A percentile compares a stretch with the other conserved stretches of the same genome.
These are phyloP conservation scores for Torulaspora delbrueckii DNA, from an alignment of 805 yeast genomes.

Conservation along the genomic window DNA sequence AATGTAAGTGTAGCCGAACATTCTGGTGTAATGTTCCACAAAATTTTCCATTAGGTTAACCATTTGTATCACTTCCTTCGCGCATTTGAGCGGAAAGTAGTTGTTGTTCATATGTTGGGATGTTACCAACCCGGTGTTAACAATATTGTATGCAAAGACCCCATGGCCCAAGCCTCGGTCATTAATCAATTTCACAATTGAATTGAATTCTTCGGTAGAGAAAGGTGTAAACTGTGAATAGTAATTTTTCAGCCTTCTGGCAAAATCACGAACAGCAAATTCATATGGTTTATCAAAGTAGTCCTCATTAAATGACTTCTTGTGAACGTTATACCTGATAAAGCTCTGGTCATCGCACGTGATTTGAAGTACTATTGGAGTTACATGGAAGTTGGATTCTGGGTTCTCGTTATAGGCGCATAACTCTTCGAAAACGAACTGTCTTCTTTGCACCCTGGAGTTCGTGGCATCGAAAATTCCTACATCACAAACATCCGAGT, in stretches of 20 bases:
- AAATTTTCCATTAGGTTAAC: slow-evolving; percentile 20
- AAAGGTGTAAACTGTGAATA: slow-evolving; percentile 30
- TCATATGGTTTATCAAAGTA: slow-evolving; percentile 50
- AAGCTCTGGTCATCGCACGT: slow-evolving; percentile 50
- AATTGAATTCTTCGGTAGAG: slow-evolving; percentile 21
- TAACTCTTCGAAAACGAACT: slow-evolving; percentile 26
- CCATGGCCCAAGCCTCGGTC: slow-evolving; percentile 16
- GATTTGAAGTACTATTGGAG: slow-evolving; percentile 55
- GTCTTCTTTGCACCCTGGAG: slow-evolving; percentile 44
- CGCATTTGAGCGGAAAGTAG: slow-evolving; percentile 17
- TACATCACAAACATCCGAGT: slow-evolving; percentile 43
- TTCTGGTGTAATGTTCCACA: slow-evolving; percentile 20
- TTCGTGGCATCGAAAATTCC: slow-evolving; percentile 61
- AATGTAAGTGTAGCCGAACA: slow-evolving; percentile 23
- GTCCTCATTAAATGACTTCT: slow-evolving; percentile 59
- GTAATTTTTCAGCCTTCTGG: slow-evolving; percentile 52
- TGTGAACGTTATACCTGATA: slow-evolving; percentile 56
- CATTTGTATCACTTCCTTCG: slow-evolving; percentile 14
- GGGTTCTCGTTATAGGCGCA: slow-evolving; percentile 17
- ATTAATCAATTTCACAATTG: slow-evolving; percentile 9
- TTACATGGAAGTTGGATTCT: slow-evolving; percentile 30
- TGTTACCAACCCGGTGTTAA: slow-evolving; percentile 21
- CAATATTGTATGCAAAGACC: slow-evolving; percentile 20
- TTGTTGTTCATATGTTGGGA: slow-evolving; percentile 9
- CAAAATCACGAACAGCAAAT: slow-evolving; percentile 54